Evolutionary conservation across 2,329 filamentous ascomycete species (phyloP), one percentile per base, ranked within the genome.

Genomic region (Tolypocladium album): DNA sequence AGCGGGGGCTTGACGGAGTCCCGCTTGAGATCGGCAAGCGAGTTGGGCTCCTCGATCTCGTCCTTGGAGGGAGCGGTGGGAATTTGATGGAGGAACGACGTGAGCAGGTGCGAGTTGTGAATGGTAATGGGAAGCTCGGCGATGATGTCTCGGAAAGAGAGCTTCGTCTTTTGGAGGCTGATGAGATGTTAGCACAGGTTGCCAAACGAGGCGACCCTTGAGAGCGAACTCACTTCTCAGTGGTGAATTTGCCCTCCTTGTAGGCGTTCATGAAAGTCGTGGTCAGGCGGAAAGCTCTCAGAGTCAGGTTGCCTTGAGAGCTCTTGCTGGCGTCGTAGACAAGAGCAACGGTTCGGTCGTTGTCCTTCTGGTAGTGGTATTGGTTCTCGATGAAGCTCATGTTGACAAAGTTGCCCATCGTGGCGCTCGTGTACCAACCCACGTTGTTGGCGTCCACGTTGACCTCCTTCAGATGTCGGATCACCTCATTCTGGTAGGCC

Each of bases 321-420:
- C 92, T 97, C 75, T 92, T 86, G 84, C 90, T 95, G 67, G 96
- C 90, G 72, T 99, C 94, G 77, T 97, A 92, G 43, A 99, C 90
- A 60, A 99, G 82, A 56, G 91, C 91, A 53, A 97, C 86, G 8
- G 90, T 92, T 75, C 84, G 82, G 76, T 94, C 90, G 74, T 96
- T 96, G 69, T 95, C 90, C 76, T 90, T 94, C 81, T 99, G 94
- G 81, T 96, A 97, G 80, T 92, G 89, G 78, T 87, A 92, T 77
- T 97, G 92, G 81, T 97, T 99, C 83, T 99, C 94, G 76, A 99
- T 90, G 72, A 96, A 92, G 80, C 88, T 90, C 72, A 89, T 76
- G 81, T 92, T 97, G 81, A 97, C 83, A 69, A 97, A 97, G 82
- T 96, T 97, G 76, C 94, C 94, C 90, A 99, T 95, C 75, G 92